Percentiles rank a stretch among this genome's conserved stretches.
Conservation (phyloP, 148 eudicot species). For the Amaranthus palmeri region DNA sequence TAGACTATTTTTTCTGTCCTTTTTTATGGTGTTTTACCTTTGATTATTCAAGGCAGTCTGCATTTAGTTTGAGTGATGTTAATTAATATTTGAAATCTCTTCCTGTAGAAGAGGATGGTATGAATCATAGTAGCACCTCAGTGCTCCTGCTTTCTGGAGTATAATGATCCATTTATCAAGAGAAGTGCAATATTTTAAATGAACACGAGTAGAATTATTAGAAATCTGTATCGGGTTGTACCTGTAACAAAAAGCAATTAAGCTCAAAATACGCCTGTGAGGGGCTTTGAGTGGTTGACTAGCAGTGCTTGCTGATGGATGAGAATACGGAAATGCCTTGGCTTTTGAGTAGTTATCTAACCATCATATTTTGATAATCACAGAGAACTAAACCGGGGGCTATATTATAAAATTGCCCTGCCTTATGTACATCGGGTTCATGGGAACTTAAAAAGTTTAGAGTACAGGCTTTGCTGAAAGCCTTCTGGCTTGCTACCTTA, state of each 20-base stretch:
- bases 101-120: background rate
- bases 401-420: background rate
- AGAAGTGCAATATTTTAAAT: too few relatives aligned
- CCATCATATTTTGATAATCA: background rate
- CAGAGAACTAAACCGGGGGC: conserved; percentile 2
- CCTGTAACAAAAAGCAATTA: background rate
- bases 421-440: conserved; percentile 7
- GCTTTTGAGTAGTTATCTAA: background rate
- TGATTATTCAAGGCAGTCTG: background rate
- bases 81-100: background rate
- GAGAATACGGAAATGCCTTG: background rate
- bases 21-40: background rate
- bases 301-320: background rate
- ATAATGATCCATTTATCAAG: too few relatives aligned
- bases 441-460: background rate
- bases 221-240: background rate
- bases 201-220: background rate
- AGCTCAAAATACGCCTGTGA: background rate
- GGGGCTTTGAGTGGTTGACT: background rate
- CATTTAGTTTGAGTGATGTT: background rate
- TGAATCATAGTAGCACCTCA: background rate
- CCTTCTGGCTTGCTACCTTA: background rate
- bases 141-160: background rate
- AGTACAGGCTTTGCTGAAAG: background rate
- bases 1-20: background rate